Evolutionary conservation across 768 basidiomycete genomes (phyloP).

Genomic region (Mycena albidolilacea): DNA sequence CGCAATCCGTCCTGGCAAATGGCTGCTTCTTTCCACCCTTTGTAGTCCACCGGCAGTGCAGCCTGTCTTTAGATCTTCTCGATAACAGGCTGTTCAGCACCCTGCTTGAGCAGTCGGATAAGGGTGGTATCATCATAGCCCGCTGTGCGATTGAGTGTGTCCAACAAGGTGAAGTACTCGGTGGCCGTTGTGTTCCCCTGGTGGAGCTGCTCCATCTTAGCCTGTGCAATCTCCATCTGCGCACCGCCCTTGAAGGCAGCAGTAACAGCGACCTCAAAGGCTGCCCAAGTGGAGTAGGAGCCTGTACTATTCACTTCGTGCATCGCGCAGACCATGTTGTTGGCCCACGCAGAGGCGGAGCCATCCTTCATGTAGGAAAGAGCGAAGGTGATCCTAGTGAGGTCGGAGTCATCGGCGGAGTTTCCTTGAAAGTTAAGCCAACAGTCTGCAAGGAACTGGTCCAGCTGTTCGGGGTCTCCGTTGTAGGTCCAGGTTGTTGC

Average conservation of each 20-base stretch:
- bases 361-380: constrained; percentile 4
- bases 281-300: not conserved
- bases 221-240: not conserved
- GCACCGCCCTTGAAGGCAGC: not conserved
- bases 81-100: not conserved
- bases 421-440: constrained; percentile 1
- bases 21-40: not conserved
- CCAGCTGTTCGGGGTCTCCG: not conserved
- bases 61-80: not conserved
- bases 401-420: not conserved
- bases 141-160: too few species aligned
- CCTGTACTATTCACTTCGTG: not conserved
- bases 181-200: not conserved
- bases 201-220: not conserved
- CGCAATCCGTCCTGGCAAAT: too few species aligned
- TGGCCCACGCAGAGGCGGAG: not conserved
- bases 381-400: not conserved
- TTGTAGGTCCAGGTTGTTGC: not conserved
- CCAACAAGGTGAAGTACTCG: too few species aligned
- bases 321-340: not conserved
- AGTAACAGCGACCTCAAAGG: not conserved
- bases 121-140: not conserved
- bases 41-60: not conserved
- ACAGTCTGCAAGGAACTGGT: not conserved
- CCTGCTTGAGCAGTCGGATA: not conserved